These are phyloP conservation scores for Sugiyamaella lignohabitans DNA, from an alignment of 805 yeast species.

Conservation along the genomic window DNA sequence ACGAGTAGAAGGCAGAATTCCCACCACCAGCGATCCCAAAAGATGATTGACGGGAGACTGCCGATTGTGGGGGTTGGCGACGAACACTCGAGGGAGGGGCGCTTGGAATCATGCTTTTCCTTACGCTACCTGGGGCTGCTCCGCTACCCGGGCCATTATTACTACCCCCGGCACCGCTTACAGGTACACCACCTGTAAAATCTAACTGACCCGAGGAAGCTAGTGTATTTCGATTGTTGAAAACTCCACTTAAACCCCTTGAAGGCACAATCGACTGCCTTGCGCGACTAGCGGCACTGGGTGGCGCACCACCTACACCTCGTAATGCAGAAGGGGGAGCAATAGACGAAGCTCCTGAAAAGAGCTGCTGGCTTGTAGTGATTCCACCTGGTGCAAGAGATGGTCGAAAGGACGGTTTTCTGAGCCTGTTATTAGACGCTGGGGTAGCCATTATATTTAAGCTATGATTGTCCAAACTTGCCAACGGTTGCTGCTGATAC, in stretches of 20 bases:
- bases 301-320: background rate
- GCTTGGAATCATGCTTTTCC: constrained; percentile 9
- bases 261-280: constrained; percentile 17
- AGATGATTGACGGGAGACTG: constrained; percentile 15
- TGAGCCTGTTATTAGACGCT: constrained; percentile 6
- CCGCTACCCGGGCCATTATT: background rate
- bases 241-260: constrained; percentile 14
- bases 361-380: constrained; percentile 4
- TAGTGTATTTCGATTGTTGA: constrained; percentile 1
- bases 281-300: background rate
- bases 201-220: too few relatives aligned
- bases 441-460: constrained; percentile 9
- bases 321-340: background rate
- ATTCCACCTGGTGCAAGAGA: constrained; percentile 10
- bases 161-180: too few relatives aligned
- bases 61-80: constrained; percentile 9
- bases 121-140: constrained; percentile 3
- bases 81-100: constrained; percentile 8
- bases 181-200: too few relatives aligned
- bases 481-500: constrained; percentile 4
- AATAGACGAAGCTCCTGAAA: background rate
- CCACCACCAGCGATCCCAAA: constrained; percentile 11
- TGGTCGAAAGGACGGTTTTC: constrained; percentile 17
- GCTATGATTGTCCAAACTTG: constrained; percentile 2
- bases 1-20: background rate